phyloP scores from a whole-genome alignment of 2,329 filamentous ascomycete species.

The Ceratocystis harringtonii region DNA sequence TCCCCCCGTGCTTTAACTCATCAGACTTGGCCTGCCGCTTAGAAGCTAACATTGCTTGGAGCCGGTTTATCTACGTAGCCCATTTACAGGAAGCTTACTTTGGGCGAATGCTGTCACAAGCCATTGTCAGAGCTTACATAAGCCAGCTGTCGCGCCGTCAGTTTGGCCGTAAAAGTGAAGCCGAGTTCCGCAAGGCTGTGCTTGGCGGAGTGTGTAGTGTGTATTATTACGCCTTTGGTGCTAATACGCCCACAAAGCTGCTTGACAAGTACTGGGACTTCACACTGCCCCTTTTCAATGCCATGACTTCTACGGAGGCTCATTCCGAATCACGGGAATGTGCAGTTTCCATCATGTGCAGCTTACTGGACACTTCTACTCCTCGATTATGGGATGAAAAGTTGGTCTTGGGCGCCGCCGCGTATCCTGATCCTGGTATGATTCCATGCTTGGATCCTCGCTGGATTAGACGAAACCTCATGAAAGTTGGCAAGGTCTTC shows the following conservation, averaged over 20 bases:
- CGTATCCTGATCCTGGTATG: constrained; percentile 50
- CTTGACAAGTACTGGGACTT: constrained; percentile 67
- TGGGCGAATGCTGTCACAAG: constrained; percentile 33
- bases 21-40: constrained; percentile 53
- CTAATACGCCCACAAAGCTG: constrained; percentile 47
- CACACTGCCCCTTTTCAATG: constrained; percentile 38
- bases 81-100: constrained; percentile 46
- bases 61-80: constrained; percentile 62
- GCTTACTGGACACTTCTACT: constrained; percentile 47
- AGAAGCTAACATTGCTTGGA: constrained; percentile 75
- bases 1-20: constrained; percentile 74
- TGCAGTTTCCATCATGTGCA: constrained; percentile 51
- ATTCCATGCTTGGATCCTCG: constrained; percentile 70
- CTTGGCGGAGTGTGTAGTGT: constrained; percentile 64
- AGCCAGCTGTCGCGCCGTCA: constrained; percentile 12
- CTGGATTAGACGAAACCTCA: constrained; percentile 66
- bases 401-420: constrained; percentile 45
- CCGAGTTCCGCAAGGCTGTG: constrained; percentile 41
- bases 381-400: constrained; percentile 58
- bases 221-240: constrained; percentile 68
- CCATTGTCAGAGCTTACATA: constrained; percentile 13
- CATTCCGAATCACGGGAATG: constrained; percentile 31
- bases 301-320: constrained; percentile 9
- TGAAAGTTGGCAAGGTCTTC: constrained; percentile 47
- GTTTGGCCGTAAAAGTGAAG: constrained; percentile 32